Evolutionary conservation across 108 stramenopile species (phyloP).

Genomic region (Pseudonitzschia multistriata): DNA sequence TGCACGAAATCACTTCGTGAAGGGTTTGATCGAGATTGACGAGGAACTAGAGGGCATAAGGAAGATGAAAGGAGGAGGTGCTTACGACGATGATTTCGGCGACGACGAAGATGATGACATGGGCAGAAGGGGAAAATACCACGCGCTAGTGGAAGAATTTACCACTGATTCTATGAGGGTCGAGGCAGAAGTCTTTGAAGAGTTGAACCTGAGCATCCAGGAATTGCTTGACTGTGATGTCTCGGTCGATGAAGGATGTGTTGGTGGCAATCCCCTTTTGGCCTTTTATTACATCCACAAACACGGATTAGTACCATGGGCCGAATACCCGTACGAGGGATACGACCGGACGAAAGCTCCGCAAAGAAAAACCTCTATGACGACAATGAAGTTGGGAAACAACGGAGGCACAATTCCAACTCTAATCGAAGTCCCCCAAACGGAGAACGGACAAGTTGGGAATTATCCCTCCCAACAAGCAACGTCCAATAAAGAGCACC

Average conservation of each 20-base stretch:
- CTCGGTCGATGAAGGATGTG: conserved; percentile 83
- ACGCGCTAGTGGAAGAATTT: background rate
- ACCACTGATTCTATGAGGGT: conserved; percentile 36
- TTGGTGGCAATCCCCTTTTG: conserved; percentile 88
- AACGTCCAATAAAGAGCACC: background rate
- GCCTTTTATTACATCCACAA: conserved; percentile 85
- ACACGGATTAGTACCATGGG: conserved; percentile 55
- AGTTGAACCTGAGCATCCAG: conserved; percentile 74
- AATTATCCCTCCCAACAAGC: background rate
- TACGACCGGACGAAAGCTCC: conserved; percentile 26
- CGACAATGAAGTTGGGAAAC: conserved; percentile 18
- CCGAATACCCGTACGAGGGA: conserved; percentile 67
- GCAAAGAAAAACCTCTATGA: conserved; percentile 24
- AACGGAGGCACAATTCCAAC: background rate
- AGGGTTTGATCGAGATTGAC: background rate
- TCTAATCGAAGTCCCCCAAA: background rate
- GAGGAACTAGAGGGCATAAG: conserved; percentile 13
- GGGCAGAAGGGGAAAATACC: background rate
- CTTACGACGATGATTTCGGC: background rate
- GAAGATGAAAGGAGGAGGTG: conserved; percentile 12
- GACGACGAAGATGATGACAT: background rate
- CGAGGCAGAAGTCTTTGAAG: conserved; percentile 44
- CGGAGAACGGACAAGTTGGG: background rate
- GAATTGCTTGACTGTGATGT: conserved; percentile 92
- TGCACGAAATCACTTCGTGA: conserved; percentile 35